Evolutionary conservation across 2,329 filamentous ascomycete genomes (phyloP), one percentile per base, ranked within the genome.

Genomic region (Trichoderma citrinoviride): DNA sequence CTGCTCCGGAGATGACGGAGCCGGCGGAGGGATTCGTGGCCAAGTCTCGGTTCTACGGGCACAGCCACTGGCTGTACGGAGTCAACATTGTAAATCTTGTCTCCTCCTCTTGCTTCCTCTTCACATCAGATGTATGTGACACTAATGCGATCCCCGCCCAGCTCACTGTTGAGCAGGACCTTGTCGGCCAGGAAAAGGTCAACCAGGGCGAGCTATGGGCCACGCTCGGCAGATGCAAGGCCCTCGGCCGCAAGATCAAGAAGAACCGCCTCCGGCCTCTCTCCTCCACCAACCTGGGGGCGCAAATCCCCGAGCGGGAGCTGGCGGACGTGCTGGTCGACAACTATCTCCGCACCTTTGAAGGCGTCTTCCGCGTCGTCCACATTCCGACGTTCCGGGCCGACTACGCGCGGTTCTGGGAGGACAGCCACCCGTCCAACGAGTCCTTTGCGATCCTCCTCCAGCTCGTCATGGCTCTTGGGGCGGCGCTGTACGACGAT

Each of bases 301-400:
- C 74, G 43, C 73, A 75, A 4, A 75, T 82, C 7, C 79, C 81
- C 0, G 46, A 72, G 0, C 73, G 75, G 12, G 72, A 73, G 0
- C 66, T 85, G 0, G 80, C 82, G 0, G 83, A 87, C 65, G 73
- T 79, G 58, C 77, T 87, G 1, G 75, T 87, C 17, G 77, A 82
- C 8, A 73, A 77, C 33, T 87, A 87, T 74, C 74, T 89, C 19
- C 77, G 83, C 54, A 82, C 82, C 0, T 80, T 85, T 47, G 85
- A 88, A 69, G 81, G 82, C 1, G 81, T 84, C 17, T 80, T 84
- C 67, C 80, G 87, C 3, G 78, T 89, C 25, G 65, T 89, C 8
- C 83, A 89, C 70, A 71, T 84, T 1, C 85, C 86, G 0, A 82
- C 81, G 0, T 88, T 89, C 67, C 76, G 78, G 50, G 76, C 76